Evolutionary conservation across 2,329 filamentous ascomycete genomes (phyloP), one percentile per base, ranked within the genome.

Genomic region (Paradendryphiella salina): DNA sequence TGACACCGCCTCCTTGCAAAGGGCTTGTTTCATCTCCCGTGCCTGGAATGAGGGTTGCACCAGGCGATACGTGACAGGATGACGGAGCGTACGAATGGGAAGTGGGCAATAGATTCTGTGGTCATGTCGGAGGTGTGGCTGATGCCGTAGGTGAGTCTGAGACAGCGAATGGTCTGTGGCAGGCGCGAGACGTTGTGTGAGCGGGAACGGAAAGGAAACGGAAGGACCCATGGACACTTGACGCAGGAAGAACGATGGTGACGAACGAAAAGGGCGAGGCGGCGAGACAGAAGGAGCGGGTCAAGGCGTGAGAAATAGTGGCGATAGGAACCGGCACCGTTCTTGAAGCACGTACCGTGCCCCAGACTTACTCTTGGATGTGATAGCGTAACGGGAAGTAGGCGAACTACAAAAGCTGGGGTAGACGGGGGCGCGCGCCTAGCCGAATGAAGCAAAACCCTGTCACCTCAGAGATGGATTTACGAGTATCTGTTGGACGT

Each of bases 401-500:
- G 41, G 47, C 47, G 35, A 40, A 31, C 28, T 17, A 29, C 28
- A 33, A 33, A 50, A 50, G 42, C 48, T 50, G 48, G 48, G 48
- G 48, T 44, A 42, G 32, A 31, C 47, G 20, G 40, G 21, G 46
- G 21, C 29, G 44, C 20, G 43, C 37, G 39, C 11, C 32, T 49
- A 49, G 46, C 46, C 46, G 46, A 49, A 49, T 41, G 39, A 42
- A 32, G 38, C 40, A 43, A 43, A 21, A 33, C 3, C 15, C 23
- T 26, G 23, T 26, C 9, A 15, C n/a, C 23, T 15, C 35, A 34
- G 26, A n/a, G 28, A 47, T 14, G 28, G 17, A 14, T 33, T 17
- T 18, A 10, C 28, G 35, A 23, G 18, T 17, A 11, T 15, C 5
- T 11, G 32, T 40, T 44, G 21, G 36, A 29, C 17, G 21, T 23